Evolutionary conservation across 805 yeast species (phyloP), one percentile per base, ranked within the genome.

Genomic region (Candida lessepsii): DNA sequence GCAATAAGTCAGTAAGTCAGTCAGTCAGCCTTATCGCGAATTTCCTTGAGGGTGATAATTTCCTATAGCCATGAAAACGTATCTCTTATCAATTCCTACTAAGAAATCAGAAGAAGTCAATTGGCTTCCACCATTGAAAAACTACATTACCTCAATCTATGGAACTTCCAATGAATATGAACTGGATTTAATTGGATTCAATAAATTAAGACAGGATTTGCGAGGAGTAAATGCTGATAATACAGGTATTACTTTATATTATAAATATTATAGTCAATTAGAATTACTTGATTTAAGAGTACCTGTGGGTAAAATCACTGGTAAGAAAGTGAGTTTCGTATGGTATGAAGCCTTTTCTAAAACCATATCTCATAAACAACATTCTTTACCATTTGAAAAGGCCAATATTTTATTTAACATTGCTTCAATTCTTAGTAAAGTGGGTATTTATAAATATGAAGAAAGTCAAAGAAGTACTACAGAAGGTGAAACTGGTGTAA

Each of bases 331-430:
- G 9, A 72, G 75, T 40, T 91, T 90, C 58, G 71, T 78, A 0
- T 91, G 98, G 98, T 63, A 65, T 48, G 96, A 90, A 56, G 83
- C 93, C 4, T 86, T 81, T 53, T 64, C 65, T 6, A 52, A 59
- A 5, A 44, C 63, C 0, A 61, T 68, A 1, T 62, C 71, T 10
- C 74, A 74, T 44, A 69, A 83, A n/a, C 96, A 90, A 56, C 76
- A 76, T 52, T 83, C 96, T 0, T 53, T 86, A 31, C 88, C 96
- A 0, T 89, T 86, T 56, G 99, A 91, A 54, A 91, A 91, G 63
- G 96, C 96, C 0, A 77, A 85, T 18, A 66, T 83, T 2, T 68
- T 93, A 39, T 91, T 82, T 71, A 90, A 90, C 54, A 62, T 90
- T 38, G 96, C 81, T 1, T 73, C 86, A 0, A 52, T 81, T 2